Conservation (phyloP, 1,284 basidiomycete species). For the Singerocomus inundabilis region DNA sequence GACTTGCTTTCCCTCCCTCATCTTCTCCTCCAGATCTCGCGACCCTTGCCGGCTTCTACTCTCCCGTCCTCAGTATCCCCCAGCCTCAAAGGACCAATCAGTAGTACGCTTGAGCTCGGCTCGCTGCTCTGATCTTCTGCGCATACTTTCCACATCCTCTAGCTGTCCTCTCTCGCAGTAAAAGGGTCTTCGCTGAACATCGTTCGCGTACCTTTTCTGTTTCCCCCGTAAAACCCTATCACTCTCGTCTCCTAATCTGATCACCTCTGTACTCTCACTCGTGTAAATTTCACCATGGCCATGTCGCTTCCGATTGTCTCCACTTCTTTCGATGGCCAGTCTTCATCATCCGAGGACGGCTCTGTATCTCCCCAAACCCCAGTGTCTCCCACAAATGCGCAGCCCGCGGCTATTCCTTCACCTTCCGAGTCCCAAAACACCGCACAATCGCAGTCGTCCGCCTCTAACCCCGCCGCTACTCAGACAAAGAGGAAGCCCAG, state of each 20-base stretch:
- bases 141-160: slow-evolving; percentile 20
- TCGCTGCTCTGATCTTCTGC: slow-evolving; percentile 48
- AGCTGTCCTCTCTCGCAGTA: slow-evolving; percentile 22
- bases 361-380: slow-evolving; percentile 51
- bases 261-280: slow-evolving; percentile 15
- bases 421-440: slow-evolving; percentile 19
- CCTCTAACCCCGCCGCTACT: slow-evolving; percentile 19
- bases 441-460: slow-evolving; percentile 20
- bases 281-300: slow-evolving; percentile 43
- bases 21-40: slow-evolving; percentile 69
- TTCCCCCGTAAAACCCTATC: slow-evolving; percentile 18
- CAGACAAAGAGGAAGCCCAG: slow-evolving; percentile 72
- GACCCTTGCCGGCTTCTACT: slow-evolving; percentile 88
- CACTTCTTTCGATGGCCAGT: slow-evolving; percentile 42
- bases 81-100: slow-evolving; percentile 34
- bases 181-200: slow-evolving; percentile 56
- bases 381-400: slow-evolving; percentile 42
- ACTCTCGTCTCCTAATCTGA: slow-evolving; percentile 20
- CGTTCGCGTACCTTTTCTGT: slow-evolving; percentile 47
- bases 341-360: slow-evolving; percentile 45
- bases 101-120: slow-evolving; percentile 68
- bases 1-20: background rate
- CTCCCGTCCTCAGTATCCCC: slow-evolving; percentile 42
- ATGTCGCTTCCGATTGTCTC: slow-evolving; percentile 51
- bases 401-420: slow-evolving; percentile 37